Evolutionary conservation across 768 basidiomycete species (phyloP), one percentile per base, ranked within the genome.

Genomic region (Austroboletus eburneus): DNA sequence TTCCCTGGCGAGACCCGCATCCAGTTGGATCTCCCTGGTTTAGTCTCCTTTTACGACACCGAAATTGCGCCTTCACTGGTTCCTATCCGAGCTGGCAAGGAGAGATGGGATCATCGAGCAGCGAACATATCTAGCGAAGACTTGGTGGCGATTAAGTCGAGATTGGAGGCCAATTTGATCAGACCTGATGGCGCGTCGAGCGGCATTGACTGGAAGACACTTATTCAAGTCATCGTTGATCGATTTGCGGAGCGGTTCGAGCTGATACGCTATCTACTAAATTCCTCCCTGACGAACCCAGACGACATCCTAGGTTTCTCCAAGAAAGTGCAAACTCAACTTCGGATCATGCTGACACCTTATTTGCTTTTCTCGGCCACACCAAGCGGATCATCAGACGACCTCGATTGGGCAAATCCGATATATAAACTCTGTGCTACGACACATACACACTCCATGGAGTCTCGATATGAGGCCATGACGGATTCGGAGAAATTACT

Each of bases 21-120:
- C 23, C 49, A 54, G n/a, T 43, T 72, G 17, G 67, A 72, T 38
- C 57, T 67, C 12, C 27, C 68, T 5, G 52, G 62, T 16, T 34
- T 72, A n/a, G 46, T 70, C 10, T 70, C 71, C 5, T 66, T 72
- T 52, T 72, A 72, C 21, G 68, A 72, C 39, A 56, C 57, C 9
- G 24, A 52, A 27, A 59, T 67, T 3, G 57, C 27, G 1, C 66
- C 66, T 9, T 69, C 68, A 3, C 55, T 71, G 14, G 45, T 68
- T 14, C 9, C 33, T 4, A 33, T 49, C 18, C 61, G 69, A 24
- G 51, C 49, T 1, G 55, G 54, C 1, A 45, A 49, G 33, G 56
- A 64, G 18, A 59, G 67, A 13, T 57, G 56, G 52, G 57, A 62
- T n/a, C 68, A 70, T 42, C 68, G 69, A 3, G 42, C 57, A 2